Conservation (phyloP, 129 eudicot genomes). For the Oenanthe sinensis region DNA sequence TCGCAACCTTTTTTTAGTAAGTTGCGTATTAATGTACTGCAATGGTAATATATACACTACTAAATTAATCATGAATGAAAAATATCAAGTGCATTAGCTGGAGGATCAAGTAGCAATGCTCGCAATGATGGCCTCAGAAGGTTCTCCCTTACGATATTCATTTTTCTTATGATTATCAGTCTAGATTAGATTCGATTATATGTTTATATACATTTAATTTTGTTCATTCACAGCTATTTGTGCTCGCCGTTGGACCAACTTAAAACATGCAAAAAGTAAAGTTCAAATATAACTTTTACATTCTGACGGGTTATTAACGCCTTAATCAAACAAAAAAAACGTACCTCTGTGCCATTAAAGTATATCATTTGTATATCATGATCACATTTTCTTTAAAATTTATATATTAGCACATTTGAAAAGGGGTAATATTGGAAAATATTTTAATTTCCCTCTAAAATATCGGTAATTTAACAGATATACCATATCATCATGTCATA, state of each 20-base stretch:
- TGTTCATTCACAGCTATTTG: not conserved
- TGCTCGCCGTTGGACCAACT: slow-evolving; percentile 3
- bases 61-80: not conserved
- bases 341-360: no score
- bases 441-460: no score
- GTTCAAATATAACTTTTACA: not conserved
- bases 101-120: not conserved
- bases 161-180: not conserved
- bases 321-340: no score
- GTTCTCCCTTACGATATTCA: not conserved
- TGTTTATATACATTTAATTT: not conserved
- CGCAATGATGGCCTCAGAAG: not conserved
- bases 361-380: no score
- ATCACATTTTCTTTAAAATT: no score
- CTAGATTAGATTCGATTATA: not conserved
- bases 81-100: not conserved
- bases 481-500: no score
- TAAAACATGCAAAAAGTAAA: slow-evolving; percentile 2
- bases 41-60: no score
- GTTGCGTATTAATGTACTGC: no score
- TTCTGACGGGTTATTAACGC: not conserved
- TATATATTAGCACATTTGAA: no score
- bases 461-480: no score
- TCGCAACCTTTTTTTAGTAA: no score
- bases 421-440: no score